phyloP scores from a whole-genome alignment of 2,329 filamentous ascomycete species.

The Aquanectria penicillioides region DNA sequence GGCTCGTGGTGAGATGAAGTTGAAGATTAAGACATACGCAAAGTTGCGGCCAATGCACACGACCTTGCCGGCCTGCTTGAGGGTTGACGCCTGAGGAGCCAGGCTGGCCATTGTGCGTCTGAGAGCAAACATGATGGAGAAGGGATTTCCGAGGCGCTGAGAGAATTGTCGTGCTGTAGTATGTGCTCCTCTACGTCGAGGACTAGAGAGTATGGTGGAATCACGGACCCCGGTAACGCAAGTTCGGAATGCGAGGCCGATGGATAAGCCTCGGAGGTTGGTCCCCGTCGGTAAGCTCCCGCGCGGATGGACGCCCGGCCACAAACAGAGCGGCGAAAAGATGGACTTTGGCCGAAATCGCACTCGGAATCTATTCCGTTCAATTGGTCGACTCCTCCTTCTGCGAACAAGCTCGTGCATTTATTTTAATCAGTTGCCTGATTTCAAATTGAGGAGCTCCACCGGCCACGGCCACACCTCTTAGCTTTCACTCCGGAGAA shows the following conservation, averaged over 20 bases:
- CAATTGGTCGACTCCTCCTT: neutral
- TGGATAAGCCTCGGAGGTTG: slow-evolving; percentile 39
- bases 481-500: too few species aligned
- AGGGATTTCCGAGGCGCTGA: neutral
- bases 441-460: neutral
- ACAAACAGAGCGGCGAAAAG: neutral
- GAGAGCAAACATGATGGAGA: slow-evolving; percentile 48
- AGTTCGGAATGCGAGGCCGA: slow-evolving; percentile 36
- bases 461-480: too few species aligned
- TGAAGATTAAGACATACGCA: slow-evolving; percentile 69
- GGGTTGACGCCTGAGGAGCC: slow-evolving; percentile 53
- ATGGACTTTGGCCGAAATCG: neutral
- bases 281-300: slow-evolving; percentile 21
- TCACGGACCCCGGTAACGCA: slow-evolving; percentile 10
- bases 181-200: slow-evolving; percentile 6
- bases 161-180: neutral
- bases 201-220: slow-evolving; percentile 1
- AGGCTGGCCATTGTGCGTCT: slow-evolving; percentile 50
- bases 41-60: slow-evolving; percentile 97
- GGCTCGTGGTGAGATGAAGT: too few species aligned
- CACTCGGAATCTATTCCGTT: neutral
- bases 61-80: slow-evolving; percentile 74
- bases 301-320: slow-evolving; percentile 12
- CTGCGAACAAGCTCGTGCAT: too few species aligned
- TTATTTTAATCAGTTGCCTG: neutral